A percentile compares a stretch with the other conserved stretches of the same genome.
Conservation (phyloP, 2,329 filamentous ascomycete genomes). For the Verticillium isaacii region DNA sequence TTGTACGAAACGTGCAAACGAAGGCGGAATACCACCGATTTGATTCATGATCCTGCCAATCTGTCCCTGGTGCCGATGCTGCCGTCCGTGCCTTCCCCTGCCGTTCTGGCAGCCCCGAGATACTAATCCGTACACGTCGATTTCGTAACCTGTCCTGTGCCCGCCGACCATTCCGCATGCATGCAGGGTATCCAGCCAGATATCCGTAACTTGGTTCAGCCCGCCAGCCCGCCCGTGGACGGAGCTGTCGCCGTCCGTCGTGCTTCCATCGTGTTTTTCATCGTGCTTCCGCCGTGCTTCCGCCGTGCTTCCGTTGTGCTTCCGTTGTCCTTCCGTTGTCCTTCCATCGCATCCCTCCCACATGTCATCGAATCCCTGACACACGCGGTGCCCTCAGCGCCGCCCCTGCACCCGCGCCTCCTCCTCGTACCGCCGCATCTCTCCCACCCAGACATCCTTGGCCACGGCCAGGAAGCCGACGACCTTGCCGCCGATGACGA, state of each 20-base stretch:
- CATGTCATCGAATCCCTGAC: too few relatives aligned
- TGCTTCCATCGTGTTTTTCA: too few relatives aligned
- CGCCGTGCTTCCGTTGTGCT: background rate
- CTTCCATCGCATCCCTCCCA: background rate
- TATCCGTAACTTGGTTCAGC: too few relatives aligned
- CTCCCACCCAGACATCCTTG: conserved; percentile 49
- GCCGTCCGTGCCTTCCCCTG: background rate
- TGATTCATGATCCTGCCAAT: background rate
- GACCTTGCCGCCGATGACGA: conserved; percentile 36
- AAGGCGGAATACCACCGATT: background rate
- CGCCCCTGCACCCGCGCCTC: conserved; percentile 27
- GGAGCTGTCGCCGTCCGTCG: too few relatives aligned
- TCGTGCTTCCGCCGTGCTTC: background rate
- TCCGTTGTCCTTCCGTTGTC: background rate
- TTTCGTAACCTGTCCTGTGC: too few relatives aligned
- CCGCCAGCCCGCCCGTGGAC: too few relatives aligned
- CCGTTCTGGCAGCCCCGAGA: background rate
- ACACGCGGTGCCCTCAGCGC: background rate
- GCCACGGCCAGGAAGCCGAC: conserved; percentile 41
- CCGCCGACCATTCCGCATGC: too few relatives aligned
- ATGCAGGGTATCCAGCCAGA: too few relatives aligned
- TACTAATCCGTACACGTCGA: background rate
- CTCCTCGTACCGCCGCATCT: conserved; percentile 54
- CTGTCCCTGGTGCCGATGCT: background rate
- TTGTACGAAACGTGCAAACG: background rate